Percentiles rank a stretch among this genome's conserved stretches.
Conservation (phyloP, 176 grass and related monocot species). For the Poa pratensis region DNA sequence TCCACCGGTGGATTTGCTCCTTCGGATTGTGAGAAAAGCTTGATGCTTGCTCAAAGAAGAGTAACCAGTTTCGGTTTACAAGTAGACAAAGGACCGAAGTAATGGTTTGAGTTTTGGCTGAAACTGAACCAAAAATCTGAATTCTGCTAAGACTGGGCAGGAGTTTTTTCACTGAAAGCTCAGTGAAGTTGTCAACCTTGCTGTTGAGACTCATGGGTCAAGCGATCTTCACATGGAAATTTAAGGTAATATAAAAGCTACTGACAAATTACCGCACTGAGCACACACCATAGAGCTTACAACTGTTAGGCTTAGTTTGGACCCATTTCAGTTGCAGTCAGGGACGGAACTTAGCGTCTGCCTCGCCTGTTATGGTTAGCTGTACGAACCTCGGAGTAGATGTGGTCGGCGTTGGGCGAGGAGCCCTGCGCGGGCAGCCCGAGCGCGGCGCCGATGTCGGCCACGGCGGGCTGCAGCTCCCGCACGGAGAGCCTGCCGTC, state of each 20-base stretch:
- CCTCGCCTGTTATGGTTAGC: not conserved
- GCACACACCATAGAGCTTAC: too few relatives aligned
- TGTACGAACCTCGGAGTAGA: slow-evolving; percentile 70
- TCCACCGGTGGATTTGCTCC: too few relatives aligned
- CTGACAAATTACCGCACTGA: not conserved
- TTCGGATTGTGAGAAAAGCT: too few relatives aligned
- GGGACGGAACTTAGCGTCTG: not conserved
- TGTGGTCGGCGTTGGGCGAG: slow-evolving; percentile 59
- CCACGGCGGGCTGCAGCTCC: slow-evolving; percentile 77
- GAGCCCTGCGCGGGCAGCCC: slow-evolving; percentile 58
- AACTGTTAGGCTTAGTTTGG: too few relatives aligned
- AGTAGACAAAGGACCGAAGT: not conserved
- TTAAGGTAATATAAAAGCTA: not conserved
- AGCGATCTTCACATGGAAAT: not conserved
- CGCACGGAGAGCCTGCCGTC: slow-evolving; percentile 64
- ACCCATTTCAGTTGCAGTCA: not conserved
- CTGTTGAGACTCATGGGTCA: not conserved
- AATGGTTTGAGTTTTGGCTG: not conserved
- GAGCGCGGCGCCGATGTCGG: slow-evolving; percentile 67
- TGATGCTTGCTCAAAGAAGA: too few relatives aligned
- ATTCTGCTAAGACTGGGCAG: not conserved
- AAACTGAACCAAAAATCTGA: not conserved
- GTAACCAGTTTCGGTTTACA: not conserved
- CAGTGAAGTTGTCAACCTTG: not conserved
- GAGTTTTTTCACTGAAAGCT: too few relatives aligned